A percentile compares a stretch with the other conserved stretches of the same genome.
Evolutionary conservation across 495 filamentous ascomycete genomes (phyloP).

Genomic region (Immersiella caudata): DNA sequence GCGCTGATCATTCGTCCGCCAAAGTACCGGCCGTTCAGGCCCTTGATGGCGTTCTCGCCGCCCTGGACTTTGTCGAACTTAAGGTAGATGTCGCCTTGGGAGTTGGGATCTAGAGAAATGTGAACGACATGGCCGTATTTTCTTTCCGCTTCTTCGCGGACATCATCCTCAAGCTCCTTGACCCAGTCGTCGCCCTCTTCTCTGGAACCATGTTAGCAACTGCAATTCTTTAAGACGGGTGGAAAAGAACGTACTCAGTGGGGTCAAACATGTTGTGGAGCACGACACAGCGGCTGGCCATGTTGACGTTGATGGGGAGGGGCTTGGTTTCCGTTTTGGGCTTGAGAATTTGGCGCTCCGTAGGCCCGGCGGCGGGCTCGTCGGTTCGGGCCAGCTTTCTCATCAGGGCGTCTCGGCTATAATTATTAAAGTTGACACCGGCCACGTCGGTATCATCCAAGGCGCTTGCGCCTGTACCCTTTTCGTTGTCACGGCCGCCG

Average conservation of each 20-base stretch:
- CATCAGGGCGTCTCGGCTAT: constrained; percentile 96
- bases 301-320: constrained; percentile 81
- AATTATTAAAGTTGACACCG: constrained; percentile 99
- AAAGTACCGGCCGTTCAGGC: constrained; percentile 95
- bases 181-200: constrained; percentile 87
- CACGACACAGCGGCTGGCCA: constrained; percentile 92
- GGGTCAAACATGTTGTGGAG: constrained; percentile 96
- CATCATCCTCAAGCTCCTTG: constrained; percentile 93
- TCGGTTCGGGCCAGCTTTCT: constrained; percentile 95
- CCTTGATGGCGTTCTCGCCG: constrained; percentile 96
- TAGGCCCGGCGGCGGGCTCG: constrained; percentile 68
- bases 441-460: constrained; percentile 97
- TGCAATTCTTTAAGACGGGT: not conserved
- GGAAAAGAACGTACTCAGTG: constrained; percentile 68
- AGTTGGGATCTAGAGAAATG: constrained; percentile 92
- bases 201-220: constrained; percentile 60
- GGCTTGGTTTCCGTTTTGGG: constrained; percentile 82
- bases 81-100: constrained; percentile 94
- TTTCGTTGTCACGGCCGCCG: constrained; percentile 87
- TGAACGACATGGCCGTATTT: constrained; percentile 99
- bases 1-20: constrained; percentile 87
- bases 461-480: constrained; percentile 90
- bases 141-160: constrained; percentile 87
- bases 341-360: constrained; percentile 71
- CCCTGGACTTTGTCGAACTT: constrained; percentile 95